Evolutionary conservation across 176 grass and related monocot genomes (phyloP), one percentile per base, ranked within the genome.

Genomic region (Echinochloa phyllopogon): DNA sequence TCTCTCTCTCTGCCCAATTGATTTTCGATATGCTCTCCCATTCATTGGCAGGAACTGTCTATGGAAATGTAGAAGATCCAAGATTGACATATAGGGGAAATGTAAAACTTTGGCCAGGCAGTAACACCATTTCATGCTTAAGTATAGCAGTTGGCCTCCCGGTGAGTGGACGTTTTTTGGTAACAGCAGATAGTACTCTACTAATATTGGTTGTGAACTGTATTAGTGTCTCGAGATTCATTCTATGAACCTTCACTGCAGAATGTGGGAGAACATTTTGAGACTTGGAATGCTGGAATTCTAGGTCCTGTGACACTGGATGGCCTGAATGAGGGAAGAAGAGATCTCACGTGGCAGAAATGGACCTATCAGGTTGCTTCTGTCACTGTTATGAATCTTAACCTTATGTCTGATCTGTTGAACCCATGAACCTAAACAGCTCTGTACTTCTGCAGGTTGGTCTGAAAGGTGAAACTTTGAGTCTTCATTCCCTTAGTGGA

Each of bases 201-300:
- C 3, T 78, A 62, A 20, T 84, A 43, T 78, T 71, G 51, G 17
- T 41, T 27, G 12, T 74, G 43, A 1, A 17, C 79, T 48, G 25
- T 86, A 68, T 17, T 12, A 85, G 12, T 52, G 11, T 37, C 20
- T 4, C 14, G 18, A 39, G 43, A 84, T 17, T 89, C 2, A 62
- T 73, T 56, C 37, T 29, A 43, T 90, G 90, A 74, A 21, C 43
- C 41, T 84, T 18, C 37, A 49, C 78, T 67, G 16, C 89, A 99
- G 96, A 96, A 99, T 68, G 82, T 96, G 21, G 96, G 96, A 65
- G 96, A 99, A 70, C 96, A 96, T 91, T 99, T 99, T 24, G 96
- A 96, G 86, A 99, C 91, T 75, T 99, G 93, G 96, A 99, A 99
- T 92, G 93, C 96, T 69, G 96, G 96, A 80, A 89, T 99, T 86